Base-by-base conservation (phyloP, 768 basidiomycete species). In the Boletus sp. region DNA sequence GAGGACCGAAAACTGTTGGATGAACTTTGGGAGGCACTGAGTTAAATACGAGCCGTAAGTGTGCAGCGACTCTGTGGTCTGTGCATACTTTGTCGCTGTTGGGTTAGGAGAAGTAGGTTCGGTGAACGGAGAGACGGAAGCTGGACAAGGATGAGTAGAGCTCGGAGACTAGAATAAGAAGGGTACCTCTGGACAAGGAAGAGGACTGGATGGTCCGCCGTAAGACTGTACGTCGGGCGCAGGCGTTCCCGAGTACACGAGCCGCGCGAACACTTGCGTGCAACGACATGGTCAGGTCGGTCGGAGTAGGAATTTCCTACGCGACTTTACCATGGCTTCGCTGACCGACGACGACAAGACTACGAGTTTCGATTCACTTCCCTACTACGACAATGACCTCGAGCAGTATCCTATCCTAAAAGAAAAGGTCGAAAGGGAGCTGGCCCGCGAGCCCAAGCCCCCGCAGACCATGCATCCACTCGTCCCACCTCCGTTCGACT, bases 1-100 rank as follows among this genome's bases (percentile, higher is more conserved):
- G 73, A 93, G 84, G 46, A 98, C 91, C 11, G 93, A 93, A 80
- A 96, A 98, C 74, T 98, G 97, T 75, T 98, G 96, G 70, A 99
- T 85, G 78, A 86, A 97, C 78, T 97, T 98, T 52, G 96, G 96
- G 24, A 98, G 85, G 70, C 90, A 93, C 68, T 95, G 91, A 49
- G 83, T 87, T 66, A 98, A 80, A 76, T 97, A 98, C 54, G 94
- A 90, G 67, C 93, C 96, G 66, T 94, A 98, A 39, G 84, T 83
- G 73, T 98, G 96, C 37, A 98, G 79, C 20, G 84, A 79, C 69
- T 90, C 85, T 17, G 90, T 86, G 41, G 89, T 81, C 66, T 84
- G 81, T 6, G 86, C 84, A 69, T 89, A 86, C 67, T 82, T 81
- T 52, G 84, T 82, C 18, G 87, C 75, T 15, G 92, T 82, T 1